phyloP scores from a whole-genome alignment of 768 basidiomycete genomes.

The Termitomyces sp. region DNA sequence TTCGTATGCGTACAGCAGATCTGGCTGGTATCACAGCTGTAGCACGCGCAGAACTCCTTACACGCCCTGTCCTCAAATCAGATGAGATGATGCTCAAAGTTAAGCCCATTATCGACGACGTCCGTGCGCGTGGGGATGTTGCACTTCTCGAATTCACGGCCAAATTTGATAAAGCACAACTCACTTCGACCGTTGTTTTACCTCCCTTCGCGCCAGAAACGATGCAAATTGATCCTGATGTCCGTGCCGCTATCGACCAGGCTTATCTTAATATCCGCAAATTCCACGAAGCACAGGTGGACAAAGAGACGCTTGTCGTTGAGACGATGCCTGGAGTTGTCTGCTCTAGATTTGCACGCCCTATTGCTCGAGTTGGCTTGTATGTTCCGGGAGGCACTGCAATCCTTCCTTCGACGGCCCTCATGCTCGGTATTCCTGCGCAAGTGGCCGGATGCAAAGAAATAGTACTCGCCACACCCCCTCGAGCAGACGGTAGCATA shows the following conservation, averaged over 20 bases:
- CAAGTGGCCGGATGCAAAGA: constrained; percentile 93
- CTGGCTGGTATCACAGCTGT: constrained; percentile 41
- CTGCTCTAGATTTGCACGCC: constrained; percentile 89
- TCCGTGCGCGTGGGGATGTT: constrained; percentile 76
- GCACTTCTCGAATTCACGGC: constrained; percentile 86
- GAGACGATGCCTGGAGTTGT: constrained; percentile 99
- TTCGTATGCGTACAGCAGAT: constrained; percentile 73
- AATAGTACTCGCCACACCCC: constrained; percentile 95
- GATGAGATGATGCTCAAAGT: constrained; percentile 91
- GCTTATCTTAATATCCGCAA: constrained; percentile 90
- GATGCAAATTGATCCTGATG: constrained; percentile 53
- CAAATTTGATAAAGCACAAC: constrained; percentile 83
- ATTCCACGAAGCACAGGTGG: constrained; percentile 89
- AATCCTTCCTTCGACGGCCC: constrained; percentile 89
- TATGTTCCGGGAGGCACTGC: constrained; percentile 99
- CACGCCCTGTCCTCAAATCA: constrained; percentile 84
- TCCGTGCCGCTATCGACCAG: constrained; percentile 78
- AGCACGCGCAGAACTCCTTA: constrained; percentile 66
- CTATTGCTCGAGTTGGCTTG: constrained; percentile 93
- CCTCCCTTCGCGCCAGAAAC: constrained; percentile 72
- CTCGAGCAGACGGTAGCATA: constrained; percentile 85
- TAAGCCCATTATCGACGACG: constrained; percentile 87
- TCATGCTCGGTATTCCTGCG: constrained; percentile 97
- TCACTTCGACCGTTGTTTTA: constrained; percentile 63
- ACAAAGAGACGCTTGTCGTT: constrained; percentile 63